Evolutionary conservation across 2,329 filamentous ascomycete species (phyloP), one percentile per base, ranked within the genome.

Genomic region (Colletotrichum sojae): DNA sequence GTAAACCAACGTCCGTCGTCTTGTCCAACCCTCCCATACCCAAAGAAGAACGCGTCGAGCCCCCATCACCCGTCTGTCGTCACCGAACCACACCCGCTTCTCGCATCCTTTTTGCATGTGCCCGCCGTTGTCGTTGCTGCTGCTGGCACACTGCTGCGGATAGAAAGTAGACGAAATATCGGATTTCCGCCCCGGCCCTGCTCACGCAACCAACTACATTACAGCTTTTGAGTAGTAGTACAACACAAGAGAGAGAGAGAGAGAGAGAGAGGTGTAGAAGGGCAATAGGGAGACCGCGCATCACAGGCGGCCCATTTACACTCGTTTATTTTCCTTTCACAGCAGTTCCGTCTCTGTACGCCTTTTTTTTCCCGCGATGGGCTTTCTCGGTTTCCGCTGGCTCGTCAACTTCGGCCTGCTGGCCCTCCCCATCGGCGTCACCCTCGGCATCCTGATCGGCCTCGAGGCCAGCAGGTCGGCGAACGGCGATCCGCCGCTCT

Each of bases 361-460:
- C 40, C 45, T 36, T 6, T 43, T 51, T 36, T 6, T 43, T 51
- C 49, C 57, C 51, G 71, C 72, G 73, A 84, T 84, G 82, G 71
- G 82, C 63, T 68, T 68, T 31, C 75, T 77, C 51, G 73, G 75
- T 40, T 63, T 80, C 58, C 77, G 81, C 71, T 83, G 84, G 75
- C 74, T 88, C 67, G 80, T 87, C 76, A 88, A 86, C 77, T 80
- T 83, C 61, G 79, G 79, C 73, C 80, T 88, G 57, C 73, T 88
- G 69, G 82, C 82, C 71, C 76, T 88, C 68, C 86, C 83, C 46
- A 81, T 87, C 66, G 85, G 81, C 66, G 79, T 82, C 63, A 86
- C 84, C 10, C 72, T 87, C 36, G 86, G 84, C 55, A 77, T 87
- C 51, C 76, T 88, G 25, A 76, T 88, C 43, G 85, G 84, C 10